Conservation (phyloP, 73 alveolate species). For the Chromera velia region DNA sequence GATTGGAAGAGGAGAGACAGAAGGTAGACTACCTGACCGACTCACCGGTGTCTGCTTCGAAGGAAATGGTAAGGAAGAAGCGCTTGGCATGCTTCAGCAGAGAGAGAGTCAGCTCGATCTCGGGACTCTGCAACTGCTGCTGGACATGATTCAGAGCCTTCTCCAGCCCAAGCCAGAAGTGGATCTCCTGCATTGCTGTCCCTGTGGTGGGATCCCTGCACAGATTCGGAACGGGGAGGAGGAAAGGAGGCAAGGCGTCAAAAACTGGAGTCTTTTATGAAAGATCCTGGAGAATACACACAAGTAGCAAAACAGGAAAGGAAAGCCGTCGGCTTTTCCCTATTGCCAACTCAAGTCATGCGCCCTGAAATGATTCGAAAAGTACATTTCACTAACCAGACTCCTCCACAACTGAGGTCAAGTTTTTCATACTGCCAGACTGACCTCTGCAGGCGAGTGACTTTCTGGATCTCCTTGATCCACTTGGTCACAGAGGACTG, state of each 20-base stretch:
- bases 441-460: constrained; percentile 45
- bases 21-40: too few species aligned
- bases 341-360: too few species aligned
- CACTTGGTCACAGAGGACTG: constrained; percentile 68
- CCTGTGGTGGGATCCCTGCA: constrained; percentile 70
- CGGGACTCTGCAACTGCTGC: constrained; percentile 75
- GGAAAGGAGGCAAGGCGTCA: background rate
- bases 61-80: constrained; percentile 45
- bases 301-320: too few species aligned
- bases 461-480: constrained; percentile 67
- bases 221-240: constrained; percentile 26
- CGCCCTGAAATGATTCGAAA: too few species aligned
- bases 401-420: too few species aligned
- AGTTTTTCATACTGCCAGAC: too few species aligned
- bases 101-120: constrained; percentile 75
- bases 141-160: constrained; percentile 61
- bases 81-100: constrained; percentile 68
- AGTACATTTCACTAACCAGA: too few species aligned
- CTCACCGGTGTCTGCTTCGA: constrained; percentile 43
- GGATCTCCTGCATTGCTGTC: constrained; percentile 78
- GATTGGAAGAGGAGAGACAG: too few species aligned
- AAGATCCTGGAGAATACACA: background rate
- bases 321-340: too few species aligned
- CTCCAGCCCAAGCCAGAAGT: constrained; percentile 77
- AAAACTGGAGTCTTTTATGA: background rate